Percentiles rank a stretch among this genome's conserved stretches.
Evolutionary conservation across 805 yeast species (phyloP).

Genomic region (Candida easanensis): DNA sequence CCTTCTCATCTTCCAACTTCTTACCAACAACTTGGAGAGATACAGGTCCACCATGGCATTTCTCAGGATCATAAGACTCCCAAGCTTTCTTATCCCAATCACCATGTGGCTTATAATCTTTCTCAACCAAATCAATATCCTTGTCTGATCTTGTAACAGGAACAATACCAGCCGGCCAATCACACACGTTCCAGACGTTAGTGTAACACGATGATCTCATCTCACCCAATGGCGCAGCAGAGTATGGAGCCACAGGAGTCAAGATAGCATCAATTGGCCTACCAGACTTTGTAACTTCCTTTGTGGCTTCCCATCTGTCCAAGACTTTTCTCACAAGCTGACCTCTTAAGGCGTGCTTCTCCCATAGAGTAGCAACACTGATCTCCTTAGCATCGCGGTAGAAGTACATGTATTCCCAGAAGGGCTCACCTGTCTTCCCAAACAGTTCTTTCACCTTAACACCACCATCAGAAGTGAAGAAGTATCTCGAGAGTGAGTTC

Average conservation of each 20-base stretch:
- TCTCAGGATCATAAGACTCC: slow-evolving; percentile 47
- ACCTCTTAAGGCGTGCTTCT: slow-evolving; percentile 30
- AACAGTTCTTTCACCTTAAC: slow-evolving; percentile 33
- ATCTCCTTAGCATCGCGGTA: slow-evolving; percentile 29
- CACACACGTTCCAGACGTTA: slow-evolving; percentile 49
- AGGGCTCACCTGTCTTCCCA: slow-evolving; percentile 44
- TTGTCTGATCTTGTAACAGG: slow-evolving; percentile 59
- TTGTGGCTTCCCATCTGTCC: slow-evolving; percentile 39
- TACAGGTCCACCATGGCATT: slow-evolving; percentile 58
- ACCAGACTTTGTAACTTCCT: slow-evolving; percentile 29
- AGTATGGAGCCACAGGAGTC: slow-evolving; percentile 35
- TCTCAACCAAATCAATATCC: slow-evolving; percentile 36
- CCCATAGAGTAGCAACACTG: slow-evolving; percentile 40
- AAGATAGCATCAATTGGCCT: slow-evolving; percentile 47
- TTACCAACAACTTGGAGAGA: slow-evolving; percentile 63
- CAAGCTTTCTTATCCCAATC: slow-evolving; percentile 43
- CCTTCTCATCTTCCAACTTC: slow-evolving; percentile 61
- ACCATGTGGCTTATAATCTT: slow-evolving; percentile 29
- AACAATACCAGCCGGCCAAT: slow-evolving; percentile 52
- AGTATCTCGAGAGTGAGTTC: slow-evolving; percentile 28
- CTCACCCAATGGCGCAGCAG: slow-evolving; percentile 33
- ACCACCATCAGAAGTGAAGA: slow-evolving; percentile 40
- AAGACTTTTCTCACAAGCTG: slow-evolving; percentile 38
- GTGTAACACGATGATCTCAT: slow-evolving; percentile 42
- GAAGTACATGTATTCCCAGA: slow-evolving; percentile 40